Percentiles rank a stretch among this genome's conserved stretches.
Evolutionary conservation across 805 yeast genomes (phyloP).

Genomic region (Candida corydali): DNA sequence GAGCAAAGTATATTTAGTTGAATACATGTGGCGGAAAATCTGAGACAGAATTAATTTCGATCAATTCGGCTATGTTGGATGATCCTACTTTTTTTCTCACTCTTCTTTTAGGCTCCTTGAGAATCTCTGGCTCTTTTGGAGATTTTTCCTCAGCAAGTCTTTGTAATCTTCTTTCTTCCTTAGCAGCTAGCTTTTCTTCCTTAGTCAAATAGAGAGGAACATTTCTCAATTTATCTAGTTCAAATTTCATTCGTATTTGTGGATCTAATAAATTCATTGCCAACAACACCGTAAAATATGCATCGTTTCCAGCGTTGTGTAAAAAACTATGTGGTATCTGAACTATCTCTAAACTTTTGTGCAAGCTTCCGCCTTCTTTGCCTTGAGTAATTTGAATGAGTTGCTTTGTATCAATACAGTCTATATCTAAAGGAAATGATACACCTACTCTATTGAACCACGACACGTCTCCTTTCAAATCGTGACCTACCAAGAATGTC

Average conservation of each 20-base stretch:
- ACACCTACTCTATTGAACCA: slow-evolving; percentile 49
- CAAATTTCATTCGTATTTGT: slow-evolving; percentile 16
- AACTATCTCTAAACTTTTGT: slow-evolving; percentile 41
- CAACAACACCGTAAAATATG: slow-evolving; percentile 53
- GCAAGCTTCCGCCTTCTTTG: slow-evolving; percentile 35
- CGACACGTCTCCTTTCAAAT: slow-evolving; percentile 50
- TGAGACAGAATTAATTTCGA: slow-evolving; percentile 6
- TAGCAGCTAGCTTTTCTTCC: slow-evolving; percentile 8
- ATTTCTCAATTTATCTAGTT: slow-evolving; percentile 8
- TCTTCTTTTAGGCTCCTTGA: neutral
- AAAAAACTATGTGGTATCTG: slow-evolving; percentile 53
- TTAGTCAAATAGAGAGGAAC: slow-evolving; percentile 4
- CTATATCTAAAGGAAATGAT: slow-evolving; percentile 31
- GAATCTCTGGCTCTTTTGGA: neutral
- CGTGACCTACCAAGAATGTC: slow-evolving; percentile 55
- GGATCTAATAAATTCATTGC: slow-evolving; percentile 51
- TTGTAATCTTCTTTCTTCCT: slow-evolving; percentile 5
- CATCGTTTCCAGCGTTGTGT: slow-evolving; percentile 73
- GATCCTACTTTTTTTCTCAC: neutral
- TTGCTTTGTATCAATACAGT: slow-evolving; percentile 44
- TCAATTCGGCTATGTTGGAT: slow-evolving; percentile 4
- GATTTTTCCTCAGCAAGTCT: slow-evolving; percentile 1
- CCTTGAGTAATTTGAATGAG: slow-evolving; percentile 41
- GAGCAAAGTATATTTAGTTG: slow-evolving; percentile 17
- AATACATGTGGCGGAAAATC: slow-evolving; percentile 7